A percentile compares a stretch with the other conserved stretches of the same genome.
These are phyloP conservation scores for Gnaphalium uliginosum DNA, from an alignment of 129 eudicot genomes.

Conservation along the genomic window DNA sequence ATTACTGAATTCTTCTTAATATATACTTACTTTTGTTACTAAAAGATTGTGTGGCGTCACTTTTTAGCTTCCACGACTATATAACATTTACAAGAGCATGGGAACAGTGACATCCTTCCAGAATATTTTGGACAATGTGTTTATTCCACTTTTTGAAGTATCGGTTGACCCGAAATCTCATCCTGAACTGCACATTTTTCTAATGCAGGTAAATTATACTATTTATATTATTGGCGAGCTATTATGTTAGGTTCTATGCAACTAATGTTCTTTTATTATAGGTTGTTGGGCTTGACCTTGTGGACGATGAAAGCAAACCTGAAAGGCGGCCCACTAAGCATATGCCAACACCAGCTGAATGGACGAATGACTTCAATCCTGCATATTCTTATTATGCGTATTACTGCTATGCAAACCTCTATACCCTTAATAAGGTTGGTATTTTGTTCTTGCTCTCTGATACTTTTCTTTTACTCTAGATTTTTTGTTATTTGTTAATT, in stretches of 20 bases:
- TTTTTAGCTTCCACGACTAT: constrained; percentile 62
- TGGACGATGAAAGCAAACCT: constrained; percentile 75
- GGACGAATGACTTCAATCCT: constrained; percentile 78
- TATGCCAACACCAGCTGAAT: constrained; percentile 72
- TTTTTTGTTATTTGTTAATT: background rate
- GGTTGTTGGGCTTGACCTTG: constrained; percentile 79
- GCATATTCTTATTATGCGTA: constrained; percentile 68
- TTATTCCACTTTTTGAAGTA: constrained; percentile 69
- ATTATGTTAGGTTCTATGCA: background rate
- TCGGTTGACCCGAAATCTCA: constrained; percentile 62
- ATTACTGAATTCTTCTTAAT: background rate
- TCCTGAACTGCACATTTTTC: constrained; percentile 64
- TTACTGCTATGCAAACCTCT: constrained; percentile 69
- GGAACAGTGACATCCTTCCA: constrained; percentile 70
- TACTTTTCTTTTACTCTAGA: too few relatives aligned
- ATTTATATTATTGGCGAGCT: background rate
- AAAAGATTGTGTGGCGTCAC: background rate
- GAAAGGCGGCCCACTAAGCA: constrained; percentile 79
- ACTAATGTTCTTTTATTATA: constrained; percentile 11
- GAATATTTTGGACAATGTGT: constrained; percentile 63
- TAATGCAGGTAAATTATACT: constrained; percentile 51
- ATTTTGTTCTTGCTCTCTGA: background rate
- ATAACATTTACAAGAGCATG: constrained; percentile 64
- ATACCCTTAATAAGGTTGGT: constrained; percentile 64
- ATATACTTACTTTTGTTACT: constrained; percentile 8